phyloP scores from a whole-genome alignment of 169 alveolate species.

The Amoebophrya sp. region DNA sequence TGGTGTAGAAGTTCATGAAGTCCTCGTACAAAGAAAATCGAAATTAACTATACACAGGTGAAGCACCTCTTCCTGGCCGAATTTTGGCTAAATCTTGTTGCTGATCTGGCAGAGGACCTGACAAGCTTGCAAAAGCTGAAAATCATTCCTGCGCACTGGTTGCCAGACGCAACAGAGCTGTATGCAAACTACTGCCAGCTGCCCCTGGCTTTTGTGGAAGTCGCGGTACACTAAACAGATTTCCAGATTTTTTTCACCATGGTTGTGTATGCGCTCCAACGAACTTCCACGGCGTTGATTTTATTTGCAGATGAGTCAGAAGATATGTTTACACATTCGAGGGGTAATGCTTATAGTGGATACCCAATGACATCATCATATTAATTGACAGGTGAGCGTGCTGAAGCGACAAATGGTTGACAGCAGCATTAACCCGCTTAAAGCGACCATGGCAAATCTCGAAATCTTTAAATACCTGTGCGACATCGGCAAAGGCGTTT shows the following conservation, averaged over 20 bases:
- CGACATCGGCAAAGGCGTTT: not conserved
- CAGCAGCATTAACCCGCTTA: not conserved
- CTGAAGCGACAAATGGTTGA: not conserved
- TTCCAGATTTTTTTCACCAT: too few species aligned
- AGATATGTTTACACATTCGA: too few species aligned
- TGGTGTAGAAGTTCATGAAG: too few species aligned
- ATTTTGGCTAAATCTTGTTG: not conserved
- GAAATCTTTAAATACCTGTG: not conserved
- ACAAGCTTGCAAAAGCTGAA: not conserved
- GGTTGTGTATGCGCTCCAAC: too few species aligned
- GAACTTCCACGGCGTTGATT: too few species aligned
- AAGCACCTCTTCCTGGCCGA: not conserved
- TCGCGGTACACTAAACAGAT: not conserved
- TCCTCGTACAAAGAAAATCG: too few species aligned
- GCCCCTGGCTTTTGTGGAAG: conserved; percentile 10
- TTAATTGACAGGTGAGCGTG: not conserved
- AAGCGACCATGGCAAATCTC: not conserved
- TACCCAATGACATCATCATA: too few species aligned
- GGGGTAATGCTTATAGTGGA: too few species aligned
- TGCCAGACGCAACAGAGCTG: not conserved
- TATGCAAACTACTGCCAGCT: conserved; percentile 13
- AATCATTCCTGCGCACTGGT: not conserved
- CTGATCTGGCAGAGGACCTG: not conserved
- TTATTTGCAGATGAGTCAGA: too few species aligned
- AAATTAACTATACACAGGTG: too few species aligned